Percentiles rank a stretch among this genome's conserved stretches.
These are phyloP conservation scores for Agaricus sinodeliciosus DNA, from an alignment of 768 basidiomycete species.

Conservation along the genomic window DNA sequence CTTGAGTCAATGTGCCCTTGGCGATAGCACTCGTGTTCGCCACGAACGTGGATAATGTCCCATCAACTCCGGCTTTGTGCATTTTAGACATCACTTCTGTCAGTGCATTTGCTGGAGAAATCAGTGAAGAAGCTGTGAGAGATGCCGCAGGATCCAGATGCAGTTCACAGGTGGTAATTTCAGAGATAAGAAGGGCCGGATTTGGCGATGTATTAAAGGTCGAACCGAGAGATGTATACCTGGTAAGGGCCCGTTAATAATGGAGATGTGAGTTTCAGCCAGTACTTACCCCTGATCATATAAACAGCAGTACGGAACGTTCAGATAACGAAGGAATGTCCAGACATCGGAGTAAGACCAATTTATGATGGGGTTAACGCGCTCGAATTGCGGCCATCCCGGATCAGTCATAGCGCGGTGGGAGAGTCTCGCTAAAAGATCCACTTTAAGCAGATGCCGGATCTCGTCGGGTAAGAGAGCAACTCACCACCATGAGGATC, in stretches of 20 bases:
- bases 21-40: conserved; percentile 18
- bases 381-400: conserved; percentile 84
- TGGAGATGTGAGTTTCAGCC: background rate
- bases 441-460: background rate
- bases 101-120: conserved; percentile 18
- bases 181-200: conserved; percentile 59
- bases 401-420: conserved; percentile 77
- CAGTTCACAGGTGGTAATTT: background rate
- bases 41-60: conserved; percentile 21
- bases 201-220: conserved; percentile 94
- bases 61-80: conserved; percentile 10
- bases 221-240: conserved; percentile 97
- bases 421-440: conserved; percentile 53
- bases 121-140: conserved; percentile 17
- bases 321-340: conserved; percentile 68
- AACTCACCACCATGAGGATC: conserved; percentile 92
- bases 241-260: conserved; percentile 21
- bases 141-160: conserved; percentile 9
- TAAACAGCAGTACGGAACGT: conserved; percentile 80
- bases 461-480: background rate
- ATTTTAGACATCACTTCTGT: conserved; percentile 20
- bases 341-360: conserved; percentile 92
- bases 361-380: conserved; percentile 93
- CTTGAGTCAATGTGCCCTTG: too few species aligned
- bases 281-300: conserved; percentile 83